A percentile compares a stretch with the other conserved stretches of the same genome.
Conservation (phyloP, 371 early-diverging fungal species). For the Mortierella sp. region DNA sequence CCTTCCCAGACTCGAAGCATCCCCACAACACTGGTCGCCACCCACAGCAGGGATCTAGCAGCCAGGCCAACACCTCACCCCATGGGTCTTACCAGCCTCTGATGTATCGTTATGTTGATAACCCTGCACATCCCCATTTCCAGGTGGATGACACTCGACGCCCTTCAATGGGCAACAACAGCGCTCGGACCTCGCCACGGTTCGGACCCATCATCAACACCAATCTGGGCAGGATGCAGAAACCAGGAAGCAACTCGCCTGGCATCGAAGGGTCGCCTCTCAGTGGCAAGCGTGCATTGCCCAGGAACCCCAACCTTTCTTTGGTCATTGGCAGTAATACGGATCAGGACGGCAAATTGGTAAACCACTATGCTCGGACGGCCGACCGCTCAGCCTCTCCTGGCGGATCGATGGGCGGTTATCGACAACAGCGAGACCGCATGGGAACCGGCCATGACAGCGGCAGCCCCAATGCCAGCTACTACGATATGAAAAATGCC, state of each 20-base stretch:
- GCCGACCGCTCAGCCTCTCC: constrained; percentile 46
- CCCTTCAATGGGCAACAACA: constrained; percentile 40
- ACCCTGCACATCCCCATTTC: constrained; percentile 46
- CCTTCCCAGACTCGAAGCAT: constrained; percentile 51
- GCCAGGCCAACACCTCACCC: constrained; percentile 30
- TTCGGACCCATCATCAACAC: constrained; percentile 49
- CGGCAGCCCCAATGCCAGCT: constrained; percentile 36
- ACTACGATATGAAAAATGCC: constrained; percentile 39
- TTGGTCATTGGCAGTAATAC: constrained; percentile 52
- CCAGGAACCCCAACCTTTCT: constrained; percentile 45
- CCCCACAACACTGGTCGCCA: constrained; percentile 44
- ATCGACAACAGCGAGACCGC: constrained; percentile 23
- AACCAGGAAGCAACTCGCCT: constrained; percentile 37
- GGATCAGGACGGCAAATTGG: constrained; percentile 51
- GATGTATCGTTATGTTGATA: constrained; percentile 34
- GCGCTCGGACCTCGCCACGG: constrained; percentile 49
- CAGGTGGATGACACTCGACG: constrained; percentile 44
- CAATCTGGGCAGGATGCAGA: constrained; percentile 33
- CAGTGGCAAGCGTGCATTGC: constrained; percentile 35
- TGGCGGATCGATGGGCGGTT: constrained; percentile 32
- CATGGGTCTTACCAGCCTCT: constrained; percentile 42
- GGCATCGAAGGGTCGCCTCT: constrained; percentile 44
- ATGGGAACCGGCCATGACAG: constrained; percentile 36
- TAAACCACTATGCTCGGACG: constrained; percentile 40
- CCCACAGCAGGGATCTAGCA: constrained; percentile 21